Evolutionary conservation across 2,329 filamentous ascomycete genomes (phyloP).

Genomic region (Sclerotinia nivalis): DNA sequence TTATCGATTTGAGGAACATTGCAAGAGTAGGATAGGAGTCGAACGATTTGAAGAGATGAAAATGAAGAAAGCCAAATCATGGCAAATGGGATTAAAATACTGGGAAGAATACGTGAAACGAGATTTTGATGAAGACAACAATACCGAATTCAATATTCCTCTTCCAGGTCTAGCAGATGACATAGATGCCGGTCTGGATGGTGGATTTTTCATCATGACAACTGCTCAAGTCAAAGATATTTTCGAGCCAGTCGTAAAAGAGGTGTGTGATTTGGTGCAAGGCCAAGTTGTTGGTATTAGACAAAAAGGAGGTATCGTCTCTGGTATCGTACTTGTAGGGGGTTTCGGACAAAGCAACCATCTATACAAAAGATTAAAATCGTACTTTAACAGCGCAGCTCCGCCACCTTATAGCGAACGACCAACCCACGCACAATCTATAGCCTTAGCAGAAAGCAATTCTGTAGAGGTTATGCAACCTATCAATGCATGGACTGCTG

Average conservation of each 20-base stretch:
- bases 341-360: conserved; percentile 81
- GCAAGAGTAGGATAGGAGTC: conserved; percentile 65
- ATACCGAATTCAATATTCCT: conserved; percentile 75
- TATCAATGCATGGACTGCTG: conserved; percentile 78
- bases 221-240: conserved; percentile 70
- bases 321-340: conserved; percentile 78
- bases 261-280: conserved; percentile 67
- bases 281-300: conserved; percentile 66
- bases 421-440: conserved; percentile 63
- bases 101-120: conserved; percentile 86
- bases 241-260: conserved; percentile 72
- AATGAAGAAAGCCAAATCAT: conserved; percentile 73
- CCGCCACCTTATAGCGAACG: conserved; percentile 64
- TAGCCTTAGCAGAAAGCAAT: conserved; percentile 50
- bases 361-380: conserved; percentile 69
- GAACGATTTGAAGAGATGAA: conserved; percentile 74
- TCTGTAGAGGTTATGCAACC: conserved; percentile 80
- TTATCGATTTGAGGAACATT: conserved; percentile 78
- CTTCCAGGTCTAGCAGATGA: conserved; percentile 77
- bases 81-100: conserved; percentile 76
- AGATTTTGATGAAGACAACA: conserved; percentile 78
- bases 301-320: conserved; percentile 61
- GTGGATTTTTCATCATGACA: conserved; percentile 73
- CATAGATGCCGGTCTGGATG: conserved; percentile 72
- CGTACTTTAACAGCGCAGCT: conserved; percentile 59